Evolutionary conservation across 2,329 filamentous ascomycete species (phyloP), one percentile per base, ranked within the genome.

Genomic region (Exophiala aquamarina): DNA sequence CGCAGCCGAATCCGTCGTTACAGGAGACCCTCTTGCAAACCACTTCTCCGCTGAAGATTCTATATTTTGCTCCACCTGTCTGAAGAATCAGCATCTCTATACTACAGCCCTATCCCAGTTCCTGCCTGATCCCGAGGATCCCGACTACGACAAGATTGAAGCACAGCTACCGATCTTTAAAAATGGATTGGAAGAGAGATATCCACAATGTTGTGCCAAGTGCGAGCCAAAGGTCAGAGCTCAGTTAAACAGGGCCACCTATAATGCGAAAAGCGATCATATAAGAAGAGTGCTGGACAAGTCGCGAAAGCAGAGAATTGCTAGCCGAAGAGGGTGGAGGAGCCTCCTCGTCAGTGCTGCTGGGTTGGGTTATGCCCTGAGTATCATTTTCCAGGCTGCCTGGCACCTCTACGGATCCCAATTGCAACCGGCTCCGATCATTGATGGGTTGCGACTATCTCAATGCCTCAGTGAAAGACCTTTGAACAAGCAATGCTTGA

Each of bases 21-120:
- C 46, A 31, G 57, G 54, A 56, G 64, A 58, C 23, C 54, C 51
- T 13, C 44, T 56, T 13, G 26, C 41, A 18, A 41, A 66, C 47
- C 45, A 42, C 9, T 52, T 42, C 23, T 43, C 52, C 9, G 33
- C 49, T 29, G 37, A 43, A 17, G 42, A 68, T 18, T 66, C 67
- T 31, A 67, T 78, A 47, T 85, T 85, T 65, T 98, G 93, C 75
- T 70, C 78, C 38, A 86, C 78, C 45, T 98, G 93, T 62, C 71
- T 91, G 41, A 89, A 89, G 66, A 97, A 98, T 66, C 93, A 98
- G 65, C 83, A 87, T 46, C 75, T 96, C 5, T 82, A 91, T 57
- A 86, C 83, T 26, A 78, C 83, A 34, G 82, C 83, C 19, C 74
- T 97, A 31, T 85, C 89, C 3, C 84, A 92, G 49, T 97, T 94